Percentiles rank a stretch among this genome's conserved stretches.
Conservation (phyloP, 768 basidiomycete species). For the Daedaleopsis sinensis region DNA sequence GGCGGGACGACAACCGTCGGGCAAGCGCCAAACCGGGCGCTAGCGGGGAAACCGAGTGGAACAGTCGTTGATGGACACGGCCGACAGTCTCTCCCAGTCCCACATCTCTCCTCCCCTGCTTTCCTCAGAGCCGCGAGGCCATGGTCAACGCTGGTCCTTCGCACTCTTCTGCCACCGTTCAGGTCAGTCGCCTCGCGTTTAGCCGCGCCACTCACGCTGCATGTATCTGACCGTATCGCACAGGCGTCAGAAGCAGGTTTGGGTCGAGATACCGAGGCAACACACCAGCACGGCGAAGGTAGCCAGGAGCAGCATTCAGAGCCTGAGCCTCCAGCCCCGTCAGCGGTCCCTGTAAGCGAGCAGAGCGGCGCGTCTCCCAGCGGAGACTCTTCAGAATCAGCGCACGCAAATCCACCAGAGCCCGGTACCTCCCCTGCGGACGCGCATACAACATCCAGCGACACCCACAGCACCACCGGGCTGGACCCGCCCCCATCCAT, state of each 20-base stretch:
- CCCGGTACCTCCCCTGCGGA: constrained; percentile 10
- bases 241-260: constrained; percentile 20
- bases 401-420: constrained; percentile 7
- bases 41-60: background rate
- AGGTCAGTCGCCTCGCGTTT: constrained; percentile 1
- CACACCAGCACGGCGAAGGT: constrained; percentile 3
- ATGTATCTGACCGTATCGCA: background rate
- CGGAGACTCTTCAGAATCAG: background rate
- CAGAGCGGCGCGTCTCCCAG: constrained; percentile 11
- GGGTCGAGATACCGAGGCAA: constrained; percentile 11
- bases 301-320: background rate
- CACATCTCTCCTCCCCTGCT: background rate
- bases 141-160: constrained; percentile 14
- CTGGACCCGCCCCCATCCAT: constrained; percentile 20
- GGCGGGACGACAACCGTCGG: background rate
- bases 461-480: constrained; percentile 16
- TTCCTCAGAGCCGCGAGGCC: constrained; percentile 16
- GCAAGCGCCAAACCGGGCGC: background rate
- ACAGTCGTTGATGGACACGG: constrained; percentile 4
- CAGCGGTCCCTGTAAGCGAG: background rate
- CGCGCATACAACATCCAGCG: constrained; percentile 11
- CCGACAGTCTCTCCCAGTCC: constrained; percentile 1
- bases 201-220: background rate
- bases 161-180: constrained; percentile 8
- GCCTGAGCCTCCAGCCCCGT: background rate